A percentile compares a stretch with the other conserved stretches of the same genome.
Evolutionary conservation across 192 early-diverging fungal genomes (phyloP).

Genomic region (Rhizoclosmatium sp.): DNA sequence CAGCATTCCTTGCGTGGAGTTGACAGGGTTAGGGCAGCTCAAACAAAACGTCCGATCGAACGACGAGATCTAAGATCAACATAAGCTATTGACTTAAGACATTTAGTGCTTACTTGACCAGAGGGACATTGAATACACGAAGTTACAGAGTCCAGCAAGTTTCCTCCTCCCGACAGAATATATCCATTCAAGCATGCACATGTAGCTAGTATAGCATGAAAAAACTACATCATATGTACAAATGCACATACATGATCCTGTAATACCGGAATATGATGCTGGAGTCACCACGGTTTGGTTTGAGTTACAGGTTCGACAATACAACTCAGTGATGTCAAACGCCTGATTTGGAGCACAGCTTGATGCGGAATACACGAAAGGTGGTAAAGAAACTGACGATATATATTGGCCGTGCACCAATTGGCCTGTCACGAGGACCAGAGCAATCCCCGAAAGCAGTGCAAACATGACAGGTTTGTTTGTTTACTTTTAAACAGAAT

Average conservation of each 20-base stretch:
- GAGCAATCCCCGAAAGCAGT: not conserved
- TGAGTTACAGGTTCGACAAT: constrained; percentile 1
- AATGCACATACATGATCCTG: constrained; percentile 10
- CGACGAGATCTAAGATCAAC: constrained; percentile 6
- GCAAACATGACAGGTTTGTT: not conserved
- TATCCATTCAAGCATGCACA: constrained; percentile 26
- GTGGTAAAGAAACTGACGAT: constrained; percentile 10
- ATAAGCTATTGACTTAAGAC: not conserved
- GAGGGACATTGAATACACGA: not conserved
- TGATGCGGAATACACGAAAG: not conserved
- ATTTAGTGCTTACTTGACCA: not conserved
- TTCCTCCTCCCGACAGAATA: constrained; percentile 12
- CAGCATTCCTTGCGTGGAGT: not conserved
- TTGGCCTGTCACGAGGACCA: not conserved
- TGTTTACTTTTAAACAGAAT: not conserved
- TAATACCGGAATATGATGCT: not conserved
- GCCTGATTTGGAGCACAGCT: constrained; percentile 4
- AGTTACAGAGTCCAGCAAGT: not conserved
- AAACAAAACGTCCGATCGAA: constrained; percentile 25
- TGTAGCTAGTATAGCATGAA: not conserved
- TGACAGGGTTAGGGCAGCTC: constrained; percentile 12
- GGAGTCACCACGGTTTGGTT: constrained; percentile 6
- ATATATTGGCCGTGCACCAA: not conserved
- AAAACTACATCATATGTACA: not conserved
- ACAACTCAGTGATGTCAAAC: constrained; percentile 24